These are phyloP conservation scores for Trichoderma erinaceum DNA, from an alignment of 495 filamentous ascomycete genomes.

Conservation along the genomic window DNA sequence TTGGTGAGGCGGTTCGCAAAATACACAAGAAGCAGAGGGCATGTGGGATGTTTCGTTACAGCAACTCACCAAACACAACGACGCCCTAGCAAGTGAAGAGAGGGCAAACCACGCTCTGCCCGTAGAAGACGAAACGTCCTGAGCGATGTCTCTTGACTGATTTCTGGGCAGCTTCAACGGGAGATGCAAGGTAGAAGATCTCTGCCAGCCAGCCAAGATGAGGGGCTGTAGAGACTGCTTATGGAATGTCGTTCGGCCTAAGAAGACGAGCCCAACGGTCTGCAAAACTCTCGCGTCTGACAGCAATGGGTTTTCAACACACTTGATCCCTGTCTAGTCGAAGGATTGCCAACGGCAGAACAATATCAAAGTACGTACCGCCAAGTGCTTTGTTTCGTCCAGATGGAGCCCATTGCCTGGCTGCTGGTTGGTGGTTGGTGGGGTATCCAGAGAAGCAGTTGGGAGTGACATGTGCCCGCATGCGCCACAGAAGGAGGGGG, in stretches of 20 bases:
- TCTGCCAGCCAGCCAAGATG: not conserved
- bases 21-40: not conserved
- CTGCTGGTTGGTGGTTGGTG: not conserved
- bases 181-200: not conserved
- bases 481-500: not conserved
- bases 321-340: conserved; percentile 4
- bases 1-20: not conserved
- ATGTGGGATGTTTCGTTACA: not conserved
- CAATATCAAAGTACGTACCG: conserved; percentile 10
- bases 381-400: not conserved
- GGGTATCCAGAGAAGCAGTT: not conserved
- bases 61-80: conserved; percentile 12
- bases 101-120: not conserved
- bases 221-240: not conserved
- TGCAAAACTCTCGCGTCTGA: not conserved
- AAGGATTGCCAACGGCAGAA: not conserved
- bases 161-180: not conserved
- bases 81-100: not conserved
- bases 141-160: not conserved
- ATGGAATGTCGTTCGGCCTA: not conserved
- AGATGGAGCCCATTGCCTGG: no score
- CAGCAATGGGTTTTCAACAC: not conserved
- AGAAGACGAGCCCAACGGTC: not conserved
- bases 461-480: not conserved
- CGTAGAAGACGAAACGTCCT: not conserved